phyloP scores from a whole-genome alignment of 352 stramenopile species.

The Phytophthora gonapodyides region DNA sequence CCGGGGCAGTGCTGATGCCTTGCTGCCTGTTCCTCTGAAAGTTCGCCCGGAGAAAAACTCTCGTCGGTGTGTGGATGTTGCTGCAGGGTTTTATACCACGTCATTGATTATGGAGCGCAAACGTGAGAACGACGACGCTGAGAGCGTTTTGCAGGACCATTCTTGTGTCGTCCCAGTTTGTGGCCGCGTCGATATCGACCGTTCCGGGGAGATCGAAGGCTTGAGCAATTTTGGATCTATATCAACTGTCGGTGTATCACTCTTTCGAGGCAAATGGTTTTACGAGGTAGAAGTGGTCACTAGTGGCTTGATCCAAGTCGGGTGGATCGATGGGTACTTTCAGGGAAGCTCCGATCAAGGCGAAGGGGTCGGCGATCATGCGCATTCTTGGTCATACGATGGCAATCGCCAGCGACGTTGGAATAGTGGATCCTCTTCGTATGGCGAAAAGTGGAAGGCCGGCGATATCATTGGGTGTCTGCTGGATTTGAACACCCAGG shows the following conservation, averaged over 20 bases:
- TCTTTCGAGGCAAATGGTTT: slow-evolving; percentile 92
- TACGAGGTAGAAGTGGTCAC: slow-evolving; percentile 93
- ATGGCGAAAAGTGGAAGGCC: slow-evolving; percentile 91
- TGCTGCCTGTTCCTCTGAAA: slow-evolving; percentile 82
- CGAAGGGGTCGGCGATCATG: slow-evolving; percentile 90
- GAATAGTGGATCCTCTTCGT: slow-evolving; percentile 89
- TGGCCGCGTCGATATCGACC: slow-evolving; percentile 86
- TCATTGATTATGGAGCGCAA: slow-evolving; percentile 86
- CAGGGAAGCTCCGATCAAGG: slow-evolving; percentile 91
- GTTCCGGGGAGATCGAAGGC: slow-evolving; percentile 84
- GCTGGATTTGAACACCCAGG: slow-evolving; percentile 75
- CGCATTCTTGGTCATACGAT: slow-evolving; percentile 94
- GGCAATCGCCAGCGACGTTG: slow-evolving; percentile 91
- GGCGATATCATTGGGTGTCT: slow-evolving; percentile 92
- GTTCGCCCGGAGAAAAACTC: slow-evolving; percentile 82
- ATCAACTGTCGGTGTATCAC: slow-evolving; percentile 69
- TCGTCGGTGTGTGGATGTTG: slow-evolving; percentile 78
- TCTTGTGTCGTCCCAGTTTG: slow-evolving; percentile 70
- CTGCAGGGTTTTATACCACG: slow-evolving; percentile 88
- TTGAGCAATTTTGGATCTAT: slow-evolving; percentile 91
- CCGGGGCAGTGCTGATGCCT: slow-evolving; percentile 77
- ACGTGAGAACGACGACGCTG: slow-evolving; percentile 79
- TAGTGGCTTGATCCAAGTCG: slow-evolving; percentile 92
- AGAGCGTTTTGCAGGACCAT: slow-evolving; percentile 62
- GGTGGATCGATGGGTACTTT: slow-evolving; percentile 93